Evolutionary conservation across 768 basidiomycete species (phyloP), one percentile per base, ranked within the genome.

Genomic region (Rhodotorula toruloides): DNA sequence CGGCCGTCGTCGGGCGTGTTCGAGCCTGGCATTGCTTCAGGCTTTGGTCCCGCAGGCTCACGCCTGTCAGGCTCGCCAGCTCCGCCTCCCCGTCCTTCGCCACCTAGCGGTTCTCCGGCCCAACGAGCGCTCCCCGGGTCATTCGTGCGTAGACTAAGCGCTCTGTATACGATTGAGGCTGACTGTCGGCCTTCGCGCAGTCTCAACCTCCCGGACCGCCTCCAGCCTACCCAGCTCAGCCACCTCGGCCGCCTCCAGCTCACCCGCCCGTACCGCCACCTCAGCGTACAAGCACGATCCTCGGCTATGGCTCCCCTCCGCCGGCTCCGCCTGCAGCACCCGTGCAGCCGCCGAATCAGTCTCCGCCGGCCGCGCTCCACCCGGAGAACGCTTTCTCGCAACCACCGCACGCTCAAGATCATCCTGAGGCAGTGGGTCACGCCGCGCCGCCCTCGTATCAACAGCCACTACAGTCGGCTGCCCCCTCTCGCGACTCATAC

Each of bases 141-240:
- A 43, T 68, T 67, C 59, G 66, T 67, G 42, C 46, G 68, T 62
- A 12, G 4, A n/a, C 73, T 73, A 58, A 36, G 63, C 22, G 53
- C 32, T 60, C 74, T 57, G 67, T 63, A 68, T 65, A 11, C 73
- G 69, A 61, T 65, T 66, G 61, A 64, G 55, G 0, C 25, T 14
- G 10, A 71, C 58, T 67, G 73, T 72, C 74, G 75, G 72, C 66
- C 34, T 43, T 73, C 66, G 40, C 67, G 57, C 77, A 77, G 58
- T 74, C 76, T 66, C 75, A 72, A 48, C 74, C 76, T 53, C 72
- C 76, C 47, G 70, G 65, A 54, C 72, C 73, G 64, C 63, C 72
- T 44, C 59, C 75, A 44, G 72, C 73, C 63, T 50, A 65, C 22
- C 60, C 42, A 1, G 37, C 57, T 0, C 55, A 50, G 10, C 34